Base-by-base conservation (phyloP, 1,139 yeast species). In the Geotrichum cucujoidarum region DNA sequence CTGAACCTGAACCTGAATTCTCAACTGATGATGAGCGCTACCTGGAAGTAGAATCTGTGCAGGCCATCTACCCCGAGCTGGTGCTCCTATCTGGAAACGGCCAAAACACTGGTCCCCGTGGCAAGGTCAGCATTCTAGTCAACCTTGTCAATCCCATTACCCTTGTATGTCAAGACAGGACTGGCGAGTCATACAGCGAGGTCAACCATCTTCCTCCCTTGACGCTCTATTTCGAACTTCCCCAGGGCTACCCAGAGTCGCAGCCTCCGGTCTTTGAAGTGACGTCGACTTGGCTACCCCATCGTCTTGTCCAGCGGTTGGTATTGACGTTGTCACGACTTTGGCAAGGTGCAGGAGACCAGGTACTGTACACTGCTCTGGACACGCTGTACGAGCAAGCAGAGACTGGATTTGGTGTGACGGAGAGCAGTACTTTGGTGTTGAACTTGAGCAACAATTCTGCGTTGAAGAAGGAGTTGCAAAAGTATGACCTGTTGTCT, bases 61-160 rank as follows among this genome's bases (percentile, higher is more conserved):
- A 55, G 47, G 73, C 75, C 3, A 80, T 80, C 40, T 81, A 69
- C 56, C 81, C 81, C 0, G 78, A 78, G 53, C 59, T 70, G 1
- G 48, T 51, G 13, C n/a, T 35, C 8, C 27, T 7, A 20, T 11
- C 22, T 13, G 10, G 7, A 4, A 2, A 50, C 71, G 57, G 37
- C 41, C n/a, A n/a, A n/a, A n/a, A n/a, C n/a, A n/a, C n/a, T n/a
- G 24, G 13, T 7, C 43, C 14, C 6, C 30, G 20, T 31, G 45
- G 24, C 7, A 47, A 7, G 14, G 48, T 38, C 24, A 54, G 25
- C 29, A 27, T 18, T 21, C 59, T 14, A 14, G 49, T 27, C 60
- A 63, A 2, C 31, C 47, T 31, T 27, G 55, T n/a, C 51, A 54
- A 30, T 5, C 53, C 40, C 13, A 48, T 22, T 49, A 58, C 45